phyloP scores from a whole-genome alignment of 2,329 filamentous ascomycete genomes.

The Thelonectria olida region DNA sequence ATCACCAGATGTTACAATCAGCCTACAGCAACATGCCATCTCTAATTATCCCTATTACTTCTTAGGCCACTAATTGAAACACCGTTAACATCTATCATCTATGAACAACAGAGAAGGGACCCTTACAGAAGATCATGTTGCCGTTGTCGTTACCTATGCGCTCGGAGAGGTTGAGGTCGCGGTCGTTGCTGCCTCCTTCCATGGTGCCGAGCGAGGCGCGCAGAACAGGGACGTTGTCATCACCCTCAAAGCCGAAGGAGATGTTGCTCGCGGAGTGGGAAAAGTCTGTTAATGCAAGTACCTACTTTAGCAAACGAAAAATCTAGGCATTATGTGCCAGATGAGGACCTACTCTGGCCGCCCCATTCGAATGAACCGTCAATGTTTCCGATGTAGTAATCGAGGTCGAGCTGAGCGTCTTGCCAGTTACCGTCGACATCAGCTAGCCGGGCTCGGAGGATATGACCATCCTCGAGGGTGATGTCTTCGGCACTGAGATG shows the following conservation, averaged over 20 bases:
- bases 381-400: conserved; percentile 58
- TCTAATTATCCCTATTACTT: background rate
- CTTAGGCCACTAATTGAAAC: background rate
- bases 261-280: conserved; percentile 56
- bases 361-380: conserved; percentile 58
- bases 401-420: conserved; percentile 57
- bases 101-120: background rate
- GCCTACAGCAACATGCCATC: background rate
- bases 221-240: conserved; percentile 60
- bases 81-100: background rate
- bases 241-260: conserved; percentile 60
- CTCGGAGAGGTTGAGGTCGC: conserved; percentile 66
- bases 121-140: conserved; percentile 29
- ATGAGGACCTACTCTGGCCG: conserved; percentile 37
- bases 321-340: background rate
- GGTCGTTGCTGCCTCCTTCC: conserved; percentile 51
- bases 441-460: conserved; percentile 53
- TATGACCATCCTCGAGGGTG: conserved; percentile 57
- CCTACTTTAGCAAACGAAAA: background rate
- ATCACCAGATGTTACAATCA: too few species aligned
- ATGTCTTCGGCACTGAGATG: conserved; percentile 55
- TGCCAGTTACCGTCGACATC: conserved; percentile 51
- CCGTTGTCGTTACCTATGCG: conserved; percentile 63
- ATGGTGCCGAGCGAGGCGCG: conserved; percentile 57
- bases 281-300: conserved; percentile 48